Base-by-base conservation (phyloP, 176 grass and related monocot genomes). In the Tillandsia fasciculata region DNA sequence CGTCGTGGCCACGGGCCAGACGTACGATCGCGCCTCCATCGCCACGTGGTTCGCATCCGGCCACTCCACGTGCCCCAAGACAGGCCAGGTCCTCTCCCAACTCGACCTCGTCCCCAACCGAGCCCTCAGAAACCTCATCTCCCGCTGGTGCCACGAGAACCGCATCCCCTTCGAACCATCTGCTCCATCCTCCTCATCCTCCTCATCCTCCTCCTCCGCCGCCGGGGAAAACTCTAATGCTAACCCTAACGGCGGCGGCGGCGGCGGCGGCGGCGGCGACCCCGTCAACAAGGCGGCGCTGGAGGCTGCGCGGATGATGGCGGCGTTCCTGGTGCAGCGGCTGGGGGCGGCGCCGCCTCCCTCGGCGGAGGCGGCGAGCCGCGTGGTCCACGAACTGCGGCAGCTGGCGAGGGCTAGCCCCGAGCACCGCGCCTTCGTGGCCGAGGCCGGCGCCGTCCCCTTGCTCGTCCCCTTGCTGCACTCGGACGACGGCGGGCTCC, bases 261-360 rank as follows among this genome's bases (percentile, higher is more conserved):
- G 83, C 78, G 23, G 64, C 48, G 80, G 87, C 64, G 70, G 64
- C 1, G 76, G 69, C 53, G 70, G 77, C 17, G 67, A 72, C 64
- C 78, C 71, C 53, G 70, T 79, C 0, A 99, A 93, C 77, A 99
- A 94, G 76, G 94, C 94, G 0, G 94, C 94, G 48, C 82, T 85
- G 49, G 84, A 93, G 84, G 94, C 83, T 52, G 94, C 90, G 65
- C 81, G 90, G 66, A 93, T 99, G 94, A 99, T 84, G 49, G 94
- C 90, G 24, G 83, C 84, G 14, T 99, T 84, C 50, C 84, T 99
- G 0, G 94, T 99, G 69, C 77, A 83, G 72, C 87, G 90, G 63
- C 87, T 99, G 47, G 53, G 80, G 0, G 66, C 77, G 80, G 0
- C 64, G 53, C 82, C 0, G 63, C 77, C 82, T 0, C 64, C 74